Percentiles rank a stretch among this genome's conserved stretches.
Evolutionary conservation across 768 basidiomycete species (phyloP).

Genomic region (Phlebiopsis gigantea): DNA sequence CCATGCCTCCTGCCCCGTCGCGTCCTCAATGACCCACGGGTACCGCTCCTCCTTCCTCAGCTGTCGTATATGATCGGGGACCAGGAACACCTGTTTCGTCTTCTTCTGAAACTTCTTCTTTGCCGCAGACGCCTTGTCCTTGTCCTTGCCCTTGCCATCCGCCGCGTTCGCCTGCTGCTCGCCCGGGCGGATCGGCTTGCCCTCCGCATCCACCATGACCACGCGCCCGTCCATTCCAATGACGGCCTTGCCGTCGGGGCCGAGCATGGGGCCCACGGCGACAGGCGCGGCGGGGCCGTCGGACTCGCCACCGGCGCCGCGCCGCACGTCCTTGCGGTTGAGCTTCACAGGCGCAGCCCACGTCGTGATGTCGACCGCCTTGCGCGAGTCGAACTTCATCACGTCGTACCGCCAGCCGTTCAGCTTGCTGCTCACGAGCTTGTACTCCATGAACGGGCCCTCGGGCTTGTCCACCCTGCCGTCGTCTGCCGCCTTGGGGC

Average conservation of each 20-base stretch:
- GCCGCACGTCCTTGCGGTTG: slow-evolving; percentile 77
- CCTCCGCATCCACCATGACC: slow-evolving; percentile 80
- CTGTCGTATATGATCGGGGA: slow-evolving; percentile 73
- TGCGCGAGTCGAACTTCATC: slow-evolving; percentile 84
- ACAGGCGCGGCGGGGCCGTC: slow-evolving; percentile 33
- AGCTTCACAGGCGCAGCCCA: slow-evolving; percentile 79
- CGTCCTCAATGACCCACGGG: slow-evolving; percentile 91
- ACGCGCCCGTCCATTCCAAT: slow-evolving; percentile 69
- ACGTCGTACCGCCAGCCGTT: slow-evolving; percentile 91
- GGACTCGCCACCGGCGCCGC: slow-evolving; percentile 32
- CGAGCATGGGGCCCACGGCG: slow-evolving; percentile 70
- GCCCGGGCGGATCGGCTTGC: slow-evolving; percentile 54
- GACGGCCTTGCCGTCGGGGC: slow-evolving; percentile 80
- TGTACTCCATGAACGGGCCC: slow-evolving; percentile 69
- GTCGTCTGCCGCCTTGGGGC: slow-evolving; percentile 45
- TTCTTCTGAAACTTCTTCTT: slow-evolving; percentile 81
- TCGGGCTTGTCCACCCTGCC: slow-evolving; percentile 54
- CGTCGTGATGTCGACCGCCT: slow-evolving; percentile 58
- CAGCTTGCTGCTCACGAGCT: slow-evolving; percentile 70
- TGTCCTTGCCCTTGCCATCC: slow-evolving; percentile 20
- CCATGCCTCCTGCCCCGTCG: slow-evolving; percentile 67
- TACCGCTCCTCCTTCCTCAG: slow-evolving; percentile 81
- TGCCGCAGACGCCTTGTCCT: slow-evolving; percentile 30
- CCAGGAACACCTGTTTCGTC: slow-evolving; percentile 76
- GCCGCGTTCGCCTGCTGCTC: slow-evolving; percentile 33